These are phyloP conservation scores for Ascoidea rubescens DNA, from an alignment of 805 yeast genomes.

Conservation along the genomic window DNA sequence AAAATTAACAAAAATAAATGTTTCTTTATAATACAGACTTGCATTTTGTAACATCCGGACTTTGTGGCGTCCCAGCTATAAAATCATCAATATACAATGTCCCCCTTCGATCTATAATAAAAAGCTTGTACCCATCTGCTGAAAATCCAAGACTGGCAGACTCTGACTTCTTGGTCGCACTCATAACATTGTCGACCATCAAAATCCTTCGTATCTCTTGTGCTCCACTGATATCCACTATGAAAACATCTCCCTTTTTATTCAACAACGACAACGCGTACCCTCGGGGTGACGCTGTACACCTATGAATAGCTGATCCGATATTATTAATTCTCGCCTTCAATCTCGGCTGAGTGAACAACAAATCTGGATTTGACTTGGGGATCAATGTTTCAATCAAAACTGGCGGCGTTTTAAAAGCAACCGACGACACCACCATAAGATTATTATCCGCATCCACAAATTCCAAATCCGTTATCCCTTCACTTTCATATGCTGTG, in stretches of 20 bases:
- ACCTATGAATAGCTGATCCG: constrained; percentile 64
- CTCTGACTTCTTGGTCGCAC: constrained; percentile 57
- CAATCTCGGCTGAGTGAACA: constrained; percentile 40
- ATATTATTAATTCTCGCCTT: constrained; percentile 59
- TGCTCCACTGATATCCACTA: constrained; percentile 35
- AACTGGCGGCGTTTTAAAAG: constrained; percentile 54
- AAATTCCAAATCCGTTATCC: constrained; percentile 70
- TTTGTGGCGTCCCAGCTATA: constrained; percentile 72
- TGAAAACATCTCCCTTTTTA: constrained; percentile 59
- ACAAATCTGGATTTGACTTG: constrained; percentile 21
- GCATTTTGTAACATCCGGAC: constrained; percentile 39
- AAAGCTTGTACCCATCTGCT: constrained; percentile 68
- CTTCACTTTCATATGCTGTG: constrained; percentile 68
- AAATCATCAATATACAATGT: constrained; percentile 69
- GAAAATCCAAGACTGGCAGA: constrained; percentile 73
- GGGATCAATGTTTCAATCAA: constrained; percentile 52
- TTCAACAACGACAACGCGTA: constrained; percentile 76
- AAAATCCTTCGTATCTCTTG: constrained; percentile 39
- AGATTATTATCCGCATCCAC: constrained; percentile 47
- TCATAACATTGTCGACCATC: constrained; percentile 63
- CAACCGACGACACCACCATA: constrained; percentile 44
- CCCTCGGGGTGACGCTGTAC: constrained; percentile 71
- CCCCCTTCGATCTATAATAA: constrained; percentile 73
- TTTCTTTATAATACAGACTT: constrained; percentile 3
- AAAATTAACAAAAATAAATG: constrained; percentile 6